These are phyloP conservation scores for Malassezia globosa DNA, from an alignment of 1,284 basidiomycete species.

Conservation along the genomic window DNA sequence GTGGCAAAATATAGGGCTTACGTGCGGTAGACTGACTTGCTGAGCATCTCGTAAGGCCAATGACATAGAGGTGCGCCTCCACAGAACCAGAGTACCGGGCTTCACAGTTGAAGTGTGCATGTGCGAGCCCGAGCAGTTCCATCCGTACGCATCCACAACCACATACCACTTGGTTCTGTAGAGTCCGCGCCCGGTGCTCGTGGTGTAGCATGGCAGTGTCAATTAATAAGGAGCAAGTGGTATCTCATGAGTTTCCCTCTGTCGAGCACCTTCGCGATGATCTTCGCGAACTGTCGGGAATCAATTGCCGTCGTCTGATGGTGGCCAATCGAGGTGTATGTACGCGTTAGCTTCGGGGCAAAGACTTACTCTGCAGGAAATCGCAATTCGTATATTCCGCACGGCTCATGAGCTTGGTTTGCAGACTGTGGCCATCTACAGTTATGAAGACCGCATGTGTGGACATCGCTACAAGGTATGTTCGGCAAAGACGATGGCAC, in stretches of 20 bases:
- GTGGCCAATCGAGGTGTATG: constrained; percentile 45
- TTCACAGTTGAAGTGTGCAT: too few species aligned
- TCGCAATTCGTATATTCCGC: constrained; percentile 95
- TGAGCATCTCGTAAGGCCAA: too few species aligned
- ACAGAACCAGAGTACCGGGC: too few species aligned
- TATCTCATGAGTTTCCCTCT: not conserved
- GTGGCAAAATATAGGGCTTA: too few species aligned
- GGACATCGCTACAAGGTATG: constrained; percentile 87
- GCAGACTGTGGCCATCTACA: constrained; percentile 98
- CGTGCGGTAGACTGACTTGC: too few species aligned
- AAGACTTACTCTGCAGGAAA: constrained; percentile 68
- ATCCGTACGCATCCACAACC: too few species aligned
- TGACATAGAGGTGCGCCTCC: too few species aligned
- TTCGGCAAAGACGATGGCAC: not conserved
- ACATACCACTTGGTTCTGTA: too few species aligned
- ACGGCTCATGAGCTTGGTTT: constrained; percentile 97
- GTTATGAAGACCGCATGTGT: constrained; percentile 86
- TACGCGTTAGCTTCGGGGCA: not conserved
- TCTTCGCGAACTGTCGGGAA: constrained; percentile 2
- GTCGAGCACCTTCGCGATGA: constrained; percentile 9
- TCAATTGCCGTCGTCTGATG: constrained; percentile 39
- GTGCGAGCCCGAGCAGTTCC: too few species aligned
- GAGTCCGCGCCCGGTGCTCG: too few species aligned
- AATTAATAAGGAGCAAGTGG: too few species aligned
- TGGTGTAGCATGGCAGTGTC: too few species aligned